A percentile compares a stretch with the other conserved stretches of the same genome.
Conservation (phyloP, 352 stramenopile species). For the Globisporangium paroecandrum region DNA sequence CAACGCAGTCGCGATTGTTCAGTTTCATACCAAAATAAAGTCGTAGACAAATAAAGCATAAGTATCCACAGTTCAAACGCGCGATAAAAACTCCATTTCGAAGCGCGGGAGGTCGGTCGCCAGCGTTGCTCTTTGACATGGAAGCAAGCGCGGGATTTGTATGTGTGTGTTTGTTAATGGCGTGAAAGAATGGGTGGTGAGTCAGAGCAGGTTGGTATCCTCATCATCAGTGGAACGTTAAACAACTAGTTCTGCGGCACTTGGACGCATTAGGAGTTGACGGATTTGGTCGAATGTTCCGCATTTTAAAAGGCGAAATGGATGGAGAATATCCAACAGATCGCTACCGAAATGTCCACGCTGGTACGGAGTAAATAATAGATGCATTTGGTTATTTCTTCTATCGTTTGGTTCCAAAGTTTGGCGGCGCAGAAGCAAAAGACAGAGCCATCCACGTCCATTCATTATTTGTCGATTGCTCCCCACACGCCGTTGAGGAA, state of each 20-base stretch:
- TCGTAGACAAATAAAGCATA: not conserved
- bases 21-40: too few species aligned
- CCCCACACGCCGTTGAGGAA: too few species aligned
- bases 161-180: not conserved
- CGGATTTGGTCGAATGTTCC: constrained; percentile 1
- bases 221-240: not conserved
- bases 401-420: too few species aligned
- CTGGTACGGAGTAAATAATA: not conserved
- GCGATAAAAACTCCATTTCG: too few species aligned
- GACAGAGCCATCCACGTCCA: not conserved
- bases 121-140: too few species aligned
- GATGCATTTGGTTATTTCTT: not conserved
- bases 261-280: not conserved
- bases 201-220: not conserved
- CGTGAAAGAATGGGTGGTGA: not conserved
- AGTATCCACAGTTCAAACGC: not conserved
- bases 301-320: not conserved
- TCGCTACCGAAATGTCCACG: not conserved
- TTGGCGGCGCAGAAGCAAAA: too few species aligned
- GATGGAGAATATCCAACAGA: not conserved
- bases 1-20: not conserved
- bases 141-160: not conserved
- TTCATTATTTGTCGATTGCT: not conserved
- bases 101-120: too few species aligned
- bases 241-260: not conserved